These are phyloP conservation scores for Leucosporidium yakuticum DNA, from an alignment of 768 basidiomycete species.

Conservation along the genomic window DNA sequence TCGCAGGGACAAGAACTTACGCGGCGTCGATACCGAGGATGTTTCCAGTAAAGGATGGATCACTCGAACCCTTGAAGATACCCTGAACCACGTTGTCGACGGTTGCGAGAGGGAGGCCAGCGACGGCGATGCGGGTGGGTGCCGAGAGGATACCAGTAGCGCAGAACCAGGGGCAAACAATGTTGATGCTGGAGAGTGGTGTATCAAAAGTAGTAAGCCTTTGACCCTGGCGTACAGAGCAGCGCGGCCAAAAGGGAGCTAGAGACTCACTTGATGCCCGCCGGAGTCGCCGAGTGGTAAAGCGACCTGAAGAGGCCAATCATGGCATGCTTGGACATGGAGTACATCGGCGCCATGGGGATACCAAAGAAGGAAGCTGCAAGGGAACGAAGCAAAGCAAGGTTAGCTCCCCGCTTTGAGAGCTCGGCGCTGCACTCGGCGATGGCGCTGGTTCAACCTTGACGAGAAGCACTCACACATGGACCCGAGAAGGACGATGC, in stretches of 20 bases:
- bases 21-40: background rate
- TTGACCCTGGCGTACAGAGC: no score
- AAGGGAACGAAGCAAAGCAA: no score
- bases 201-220: background rate
- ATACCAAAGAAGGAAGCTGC: no score
- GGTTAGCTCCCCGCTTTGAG: no score
- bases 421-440: no score
- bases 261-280: no score
- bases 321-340: background rate
- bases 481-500: constrained; percentile 54
- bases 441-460: no score
- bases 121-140: background rate
- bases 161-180: background rate
- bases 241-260: no score
- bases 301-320: background rate
- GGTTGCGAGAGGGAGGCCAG: background rate
- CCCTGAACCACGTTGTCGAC: background rate
- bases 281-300: no score
- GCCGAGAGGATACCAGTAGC: background rate
- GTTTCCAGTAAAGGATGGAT: background rate
- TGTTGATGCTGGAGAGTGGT: background rate
- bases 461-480: constrained; percentile 46
- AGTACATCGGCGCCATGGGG: background rate
- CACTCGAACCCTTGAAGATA: background rate
- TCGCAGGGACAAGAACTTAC: background rate